phyloP scores from a whole-genome alignment of 1,284 basidiomycete species.

The Blastosporella zonata region DNA sequence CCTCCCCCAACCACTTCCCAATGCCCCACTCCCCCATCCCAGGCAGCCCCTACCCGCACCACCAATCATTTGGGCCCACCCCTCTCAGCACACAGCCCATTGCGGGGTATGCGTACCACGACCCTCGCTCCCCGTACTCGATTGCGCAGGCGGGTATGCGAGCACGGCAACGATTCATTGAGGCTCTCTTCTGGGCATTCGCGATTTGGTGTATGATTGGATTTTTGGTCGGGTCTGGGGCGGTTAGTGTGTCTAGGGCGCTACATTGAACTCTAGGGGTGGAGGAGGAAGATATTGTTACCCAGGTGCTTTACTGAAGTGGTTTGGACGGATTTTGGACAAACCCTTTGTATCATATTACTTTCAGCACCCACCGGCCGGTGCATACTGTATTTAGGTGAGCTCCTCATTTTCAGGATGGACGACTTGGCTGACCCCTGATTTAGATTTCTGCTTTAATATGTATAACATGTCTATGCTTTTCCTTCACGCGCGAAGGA shows the following conservation, averaged over 20 bases:
- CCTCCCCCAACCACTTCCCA: background rate
- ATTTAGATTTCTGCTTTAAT: no score
- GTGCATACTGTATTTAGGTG: background rate
- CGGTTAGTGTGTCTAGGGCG: background rate
- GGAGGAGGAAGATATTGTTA: background rate
- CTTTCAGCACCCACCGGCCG: background rate
- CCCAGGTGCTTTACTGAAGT: background rate
- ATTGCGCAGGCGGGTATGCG: slow-evolving; percentile 41
- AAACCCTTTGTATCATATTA: background rate
- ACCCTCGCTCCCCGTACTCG: slow-evolving; percentile 40
- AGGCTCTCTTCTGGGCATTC: slow-evolving; percentile 39
- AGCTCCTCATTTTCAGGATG: background rate
- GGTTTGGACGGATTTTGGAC: background rate
- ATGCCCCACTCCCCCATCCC: background rate
- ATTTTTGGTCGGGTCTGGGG: slow-evolving; percentile 23
- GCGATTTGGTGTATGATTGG: slow-evolving; percentile 34
- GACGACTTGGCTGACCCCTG: background rate
- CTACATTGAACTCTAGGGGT: background rate
- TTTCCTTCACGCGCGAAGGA: no score
- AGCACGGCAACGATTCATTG: slow-evolving; percentile 44
- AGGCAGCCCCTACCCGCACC: slow-evolving; percentile 3
- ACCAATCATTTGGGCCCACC: slow-evolving; percentile 35
- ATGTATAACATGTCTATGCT: no score
- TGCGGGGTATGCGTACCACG: slow-evolving; percentile 45
- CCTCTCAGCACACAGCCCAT: slow-evolving; percentile 34